These are phyloP conservation scores for Marchantia paleacea DNA, from an alignment of 225 moss, liverwort and hornwort genomes.

Conservation along the genomic window DNA sequence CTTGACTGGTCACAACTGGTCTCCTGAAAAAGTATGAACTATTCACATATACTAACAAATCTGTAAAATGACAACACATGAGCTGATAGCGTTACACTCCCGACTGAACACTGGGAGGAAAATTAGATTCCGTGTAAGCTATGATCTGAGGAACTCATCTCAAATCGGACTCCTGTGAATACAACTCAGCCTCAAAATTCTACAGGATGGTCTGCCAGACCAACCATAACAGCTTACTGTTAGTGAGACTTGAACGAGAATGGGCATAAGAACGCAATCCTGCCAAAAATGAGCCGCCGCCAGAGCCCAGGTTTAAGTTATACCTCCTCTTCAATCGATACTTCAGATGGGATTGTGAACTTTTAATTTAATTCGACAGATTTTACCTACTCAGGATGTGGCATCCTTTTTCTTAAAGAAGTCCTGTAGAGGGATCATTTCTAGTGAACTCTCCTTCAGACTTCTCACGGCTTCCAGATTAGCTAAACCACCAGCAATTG, in stretches of 20 bases:
- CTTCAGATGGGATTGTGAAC: background rate
- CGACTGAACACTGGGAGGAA: constrained; percentile 2
- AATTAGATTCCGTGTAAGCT: constrained; percentile 16
- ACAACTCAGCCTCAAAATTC: constrained; percentile 12
- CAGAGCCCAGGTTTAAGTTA: background rate
- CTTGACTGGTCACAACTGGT: background rate
- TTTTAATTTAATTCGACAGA: background rate
- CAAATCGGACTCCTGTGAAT: constrained; percentile 14
- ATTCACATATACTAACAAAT: constrained; percentile 18
- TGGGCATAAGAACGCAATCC: constrained; percentile 2
- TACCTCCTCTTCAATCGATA: background rate
- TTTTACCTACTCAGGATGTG: constrained; percentile 2
- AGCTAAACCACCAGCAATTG: constrained; percentile 80
- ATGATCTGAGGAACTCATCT: background rate
- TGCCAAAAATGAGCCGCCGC: background rate
- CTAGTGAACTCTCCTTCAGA: constrained; percentile 64
- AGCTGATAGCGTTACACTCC: constrained; percentile 20
- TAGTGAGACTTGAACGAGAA: constrained; percentile 5
- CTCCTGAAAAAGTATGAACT: background rate
- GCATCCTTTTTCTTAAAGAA: constrained; percentile 43
- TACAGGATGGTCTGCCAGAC: background rate
- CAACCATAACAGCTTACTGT: background rate
- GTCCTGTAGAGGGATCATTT: constrained; percentile 92
- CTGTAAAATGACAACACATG: constrained; percentile 1
- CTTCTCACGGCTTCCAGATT: constrained; percentile 82